phyloP scores from a whole-genome alignment of 768 basidiomycete genomes.

The Podaxis carcinomalis region DNA sequence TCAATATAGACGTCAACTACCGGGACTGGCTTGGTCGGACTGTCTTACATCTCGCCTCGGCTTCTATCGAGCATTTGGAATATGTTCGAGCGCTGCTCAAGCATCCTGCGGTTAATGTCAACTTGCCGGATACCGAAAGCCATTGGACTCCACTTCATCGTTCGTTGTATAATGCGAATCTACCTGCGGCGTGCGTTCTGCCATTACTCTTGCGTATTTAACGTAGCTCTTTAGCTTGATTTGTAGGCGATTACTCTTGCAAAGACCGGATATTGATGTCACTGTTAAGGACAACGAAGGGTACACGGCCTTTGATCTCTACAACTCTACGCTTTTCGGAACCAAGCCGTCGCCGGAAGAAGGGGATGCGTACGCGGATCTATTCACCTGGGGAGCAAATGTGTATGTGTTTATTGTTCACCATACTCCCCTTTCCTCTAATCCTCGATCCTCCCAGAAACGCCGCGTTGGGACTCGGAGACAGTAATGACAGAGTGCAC shows the following conservation, averaged over 20 bases:
- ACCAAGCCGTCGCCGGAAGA: constrained; percentile 47
- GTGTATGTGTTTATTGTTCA: constrained; percentile 32
- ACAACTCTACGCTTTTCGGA: constrained; percentile 82
- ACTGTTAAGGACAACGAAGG: constrained; percentile 81
- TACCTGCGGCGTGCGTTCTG: constrained; percentile 57
- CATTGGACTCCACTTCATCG: constrained; percentile 92
- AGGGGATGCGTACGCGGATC: constrained; percentile 41
- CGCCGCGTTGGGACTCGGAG: constrained; percentile 81
- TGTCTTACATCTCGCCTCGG: constrained; percentile 78
- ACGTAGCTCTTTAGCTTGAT: neutral
- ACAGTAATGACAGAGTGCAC: constrained; percentile 69
- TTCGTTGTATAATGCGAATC: constrained; percentile 76
- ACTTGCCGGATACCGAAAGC: constrained; percentile 76
- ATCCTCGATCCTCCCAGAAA: constrained; percentile 44
- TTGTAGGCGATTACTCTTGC: constrained; percentile 49
- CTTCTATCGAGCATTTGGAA: constrained; percentile 63
- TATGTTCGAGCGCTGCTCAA: constrained; percentile 75
- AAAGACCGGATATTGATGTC: constrained; percentile 68
- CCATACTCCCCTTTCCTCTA: neutral
- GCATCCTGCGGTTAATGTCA: constrained; percentile 75
- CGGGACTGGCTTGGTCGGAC: constrained; percentile 71
- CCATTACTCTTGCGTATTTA: constrained; percentile 5
- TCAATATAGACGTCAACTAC: constrained; percentile 60
- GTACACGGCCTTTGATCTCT: constrained; percentile 88
- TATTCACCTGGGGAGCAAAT: constrained; percentile 89